Base-by-base conservation (phyloP, 2,329 filamentous ascomycete species). In the Waltergamsia citrina region DNA sequence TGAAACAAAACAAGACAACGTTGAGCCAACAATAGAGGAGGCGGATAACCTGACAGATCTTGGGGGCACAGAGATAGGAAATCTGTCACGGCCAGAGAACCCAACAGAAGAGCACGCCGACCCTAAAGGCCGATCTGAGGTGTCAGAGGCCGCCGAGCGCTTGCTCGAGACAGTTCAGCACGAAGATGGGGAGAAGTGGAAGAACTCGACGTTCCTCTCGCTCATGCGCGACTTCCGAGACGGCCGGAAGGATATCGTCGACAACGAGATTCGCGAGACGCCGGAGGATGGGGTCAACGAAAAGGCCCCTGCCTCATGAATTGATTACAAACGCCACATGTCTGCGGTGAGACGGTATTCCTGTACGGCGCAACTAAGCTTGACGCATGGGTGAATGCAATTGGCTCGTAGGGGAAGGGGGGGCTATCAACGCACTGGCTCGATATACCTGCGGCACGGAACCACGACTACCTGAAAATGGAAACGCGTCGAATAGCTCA, bases 151-250 rank as follows among this genome's bases (percentile, higher is more conserved):
- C 1, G 62, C 62, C 6, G 54, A 60, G 38, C 53, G 58, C 16
- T 54, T 65, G 2, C 51, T 65, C 23, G 57, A 63, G 30, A 56
- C 57, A 3, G 62, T 65, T 17, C 50, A 61, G 41, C 61, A 65
- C 34, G 62, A 65, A 39, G 48, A 52, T 29, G 60, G 60, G 27
- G 62, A 65, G 7, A 65, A 65, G 41, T 65, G 62, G 62, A 60
- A 62, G 41, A 62, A 65, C 29, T 65, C 62, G 0, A 48, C 53
- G n/a, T 65, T 65, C 27, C 46, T 65, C 7, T 56, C 56, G 0
- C 50, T 65, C 4, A 65, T 65, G 62, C 56, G 59, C 14, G 62
- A 65, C 35, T 64, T 65, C 29, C 51, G 59, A 7, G 62, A 65
- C 31, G 62, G 62, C 2, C 54, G 47, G 16, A 65, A 65, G 41